Evolutionary conservation across 805 yeast genomes (phyloP), one percentile per base, ranked within the genome.

Genomic region (Saccharomycopsis sp.): DNA sequence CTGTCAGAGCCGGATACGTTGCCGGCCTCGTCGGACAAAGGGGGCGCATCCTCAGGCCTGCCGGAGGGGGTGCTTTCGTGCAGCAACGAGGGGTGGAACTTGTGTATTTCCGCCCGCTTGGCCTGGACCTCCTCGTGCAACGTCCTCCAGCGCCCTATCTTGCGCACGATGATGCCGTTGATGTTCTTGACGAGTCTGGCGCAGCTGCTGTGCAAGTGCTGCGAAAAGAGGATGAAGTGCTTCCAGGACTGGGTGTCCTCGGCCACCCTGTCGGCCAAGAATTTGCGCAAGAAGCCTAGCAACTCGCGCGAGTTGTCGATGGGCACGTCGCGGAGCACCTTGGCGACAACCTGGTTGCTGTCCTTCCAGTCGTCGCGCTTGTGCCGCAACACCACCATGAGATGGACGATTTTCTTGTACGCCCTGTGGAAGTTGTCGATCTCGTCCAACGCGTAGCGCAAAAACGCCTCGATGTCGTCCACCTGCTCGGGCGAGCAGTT

Each of bases 71-170:
- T 29, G 12, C 12, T 29, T 29, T 29, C n/a, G n/a, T n/a, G 37
- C 5, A 29, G 12, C 12, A 29, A 29, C 12, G 41, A 60, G 61
- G 48, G 59, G 52, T 53, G 69, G 62, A 65, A 63, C 55, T 60
- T 64, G 53, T 65, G 70, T 44, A 68, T 65, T 55, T 70, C 71
- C 37, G 63, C 65, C 56, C 71, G 71, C 50, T 73, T 69, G 23
- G 73, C 51, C 16, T 68, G 65, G 9, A 77, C 53, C 41, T 77
- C 80, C 5, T 76, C 76, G 55, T 74, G 75, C 5, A 70, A 55
- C 51, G 67, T 72, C 77, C 81, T 74, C 83, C 83, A 79, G 47
- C 64, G 67, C 34, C 68, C 66, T 2, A 79, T 68, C 57, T 73
- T 73, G 3, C 56, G 64, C 18, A 64, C 63, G 4, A 76, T 57